Conservation (phyloP, 1,139 yeast species). For the Komagataea norvegica region DNA sequence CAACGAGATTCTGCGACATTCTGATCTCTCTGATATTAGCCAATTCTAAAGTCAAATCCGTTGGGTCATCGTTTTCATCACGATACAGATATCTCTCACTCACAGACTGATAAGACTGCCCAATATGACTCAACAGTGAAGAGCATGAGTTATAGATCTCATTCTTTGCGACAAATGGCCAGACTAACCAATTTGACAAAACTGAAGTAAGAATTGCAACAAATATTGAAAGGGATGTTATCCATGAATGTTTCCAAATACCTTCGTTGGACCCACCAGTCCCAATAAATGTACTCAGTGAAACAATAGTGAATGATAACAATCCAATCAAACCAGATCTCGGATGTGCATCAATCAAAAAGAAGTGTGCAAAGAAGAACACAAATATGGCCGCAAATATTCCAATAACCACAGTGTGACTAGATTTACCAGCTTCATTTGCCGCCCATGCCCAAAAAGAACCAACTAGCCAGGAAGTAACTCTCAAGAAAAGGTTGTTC, state of each 20-base stretch:
- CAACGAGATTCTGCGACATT: conserved; percentile 38
- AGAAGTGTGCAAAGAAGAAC: conserved; percentile 33
- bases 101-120: conserved; percentile 43
- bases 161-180: conserved; percentile 45
- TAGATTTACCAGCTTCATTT: conserved; percentile 34
- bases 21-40: conserved; percentile 46
- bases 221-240: conserved; percentile 35
- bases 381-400: conserved; percentile 36
- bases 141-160: conserved; percentile 40
- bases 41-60: conserved; percentile 37
- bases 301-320: conserved; percentile 37
- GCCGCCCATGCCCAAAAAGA: conserved; percentile 45
- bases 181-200: conserved; percentile 40
- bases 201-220: conserved; percentile 37
- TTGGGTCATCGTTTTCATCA: conserved; percentile 42
- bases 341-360: conserved; percentile 32
- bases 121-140: conserved; percentile 36
- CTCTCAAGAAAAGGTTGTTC: conserved; percentile 33
- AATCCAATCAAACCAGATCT: conserved; percentile 41
- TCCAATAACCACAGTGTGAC: conserved; percentile 36
- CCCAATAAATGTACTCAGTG: conserved; percentile 29
- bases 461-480: conserved; percentile 35
- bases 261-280: conserved; percentile 18
- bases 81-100: conserved; percentile 45
- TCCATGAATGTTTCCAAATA: conserved; percentile 38